Evolutionary conservation across 495 filamentous ascomycete genomes (phyloP).

Genomic region (Penicillium chermesinum): DNA sequence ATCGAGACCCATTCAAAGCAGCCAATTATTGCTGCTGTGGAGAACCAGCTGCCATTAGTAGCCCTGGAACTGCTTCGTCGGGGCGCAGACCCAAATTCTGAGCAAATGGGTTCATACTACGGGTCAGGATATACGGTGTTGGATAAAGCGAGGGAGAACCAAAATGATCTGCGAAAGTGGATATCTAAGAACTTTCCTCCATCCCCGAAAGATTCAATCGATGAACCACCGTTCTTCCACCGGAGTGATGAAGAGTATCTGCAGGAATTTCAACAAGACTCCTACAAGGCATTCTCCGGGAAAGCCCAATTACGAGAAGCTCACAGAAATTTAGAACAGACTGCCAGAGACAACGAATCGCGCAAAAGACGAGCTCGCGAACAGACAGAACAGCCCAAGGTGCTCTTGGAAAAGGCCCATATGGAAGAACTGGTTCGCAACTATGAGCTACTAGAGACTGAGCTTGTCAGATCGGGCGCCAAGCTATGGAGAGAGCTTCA

Average conservation of each 20-base stretch:
- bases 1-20: conserved; percentile 44
- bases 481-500: conserved; percentile 61
- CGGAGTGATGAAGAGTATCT: conserved; percentile 39
- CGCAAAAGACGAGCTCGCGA: no score
- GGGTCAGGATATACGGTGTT: conserved; percentile 1
- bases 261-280: conserved; percentile 35
- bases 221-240: conserved; percentile 18
- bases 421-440: conserved; percentile 43
- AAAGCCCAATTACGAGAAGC: not conserved
- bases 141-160: conserved; percentile 39
- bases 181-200: conserved; percentile 17
- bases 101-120: conserved; percentile 27
- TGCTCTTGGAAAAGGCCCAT: conserved; percentile 46
- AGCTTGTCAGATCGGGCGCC: conserved; percentile 50
- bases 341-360: not conserved
- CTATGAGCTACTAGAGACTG: conserved; percentile 48
- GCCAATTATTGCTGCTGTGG: conserved; percentile 55
- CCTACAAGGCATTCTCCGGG: conserved; percentile 49
- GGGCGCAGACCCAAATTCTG: conserved; percentile 54
- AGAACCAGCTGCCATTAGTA: conserved; percentile 42
- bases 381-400: conserved; percentile 23
- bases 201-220: not conserved
- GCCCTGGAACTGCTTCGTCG: conserved; percentile 52
- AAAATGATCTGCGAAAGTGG: conserved; percentile 43
- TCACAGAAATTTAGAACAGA: not conserved